phyloP scores from a whole-genome alignment of 2,329 filamentous ascomycete genomes.

The Microascus cirrosus region DNA sequence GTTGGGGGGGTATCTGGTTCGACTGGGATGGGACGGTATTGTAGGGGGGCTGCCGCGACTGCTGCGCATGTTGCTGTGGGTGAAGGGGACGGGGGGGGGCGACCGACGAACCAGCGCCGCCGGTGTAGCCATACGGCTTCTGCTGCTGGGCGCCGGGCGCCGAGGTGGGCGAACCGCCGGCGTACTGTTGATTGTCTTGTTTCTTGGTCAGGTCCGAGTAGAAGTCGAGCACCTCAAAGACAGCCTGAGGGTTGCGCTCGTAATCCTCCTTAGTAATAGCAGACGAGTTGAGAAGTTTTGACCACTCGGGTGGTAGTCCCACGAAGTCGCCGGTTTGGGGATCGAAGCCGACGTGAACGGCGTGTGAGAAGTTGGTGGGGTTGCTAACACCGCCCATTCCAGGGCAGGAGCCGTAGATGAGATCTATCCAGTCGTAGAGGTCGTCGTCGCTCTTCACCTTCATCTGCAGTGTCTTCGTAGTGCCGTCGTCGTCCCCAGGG shows the following conservation, averaged over 20 bases:
- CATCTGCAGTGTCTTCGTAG: constrained; percentile 76
- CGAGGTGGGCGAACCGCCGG: constrained; percentile 52
- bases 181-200: constrained; percentile 58
- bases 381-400: constrained; percentile 98
- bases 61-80: constrained; percentile 6
- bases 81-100: constrained; percentile 53
- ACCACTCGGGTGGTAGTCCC: constrained; percentile 91
- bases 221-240: constrained; percentile 72
- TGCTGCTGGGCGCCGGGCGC: constrained; percentile 44
- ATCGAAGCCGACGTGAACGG: constrained; percentile 95
- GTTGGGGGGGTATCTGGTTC: constrained; percentile 25
- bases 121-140: constrained; percentile 49
- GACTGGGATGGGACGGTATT: constrained; percentile 24
- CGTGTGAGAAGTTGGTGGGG: constrained; percentile 94
- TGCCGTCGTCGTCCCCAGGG: constrained; percentile 67
- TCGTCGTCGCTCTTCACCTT: constrained; percentile 94
- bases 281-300: constrained; percentile 87
- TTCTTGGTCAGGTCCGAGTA: constrained; percentile 76
- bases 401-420: constrained; percentile 91
- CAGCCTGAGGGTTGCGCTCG: constrained; percentile 86
- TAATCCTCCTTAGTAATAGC: constrained; percentile 98
- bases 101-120: constrained; percentile 43
- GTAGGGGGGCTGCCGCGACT: constrained; percentile 28
- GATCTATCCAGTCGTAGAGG: constrained; percentile 97
- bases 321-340: constrained; percentile 91